Base-by-base conservation (phyloP, 495 filamentous ascomycete genomes). In the Parathielavia hyrcaniae region DNA sequence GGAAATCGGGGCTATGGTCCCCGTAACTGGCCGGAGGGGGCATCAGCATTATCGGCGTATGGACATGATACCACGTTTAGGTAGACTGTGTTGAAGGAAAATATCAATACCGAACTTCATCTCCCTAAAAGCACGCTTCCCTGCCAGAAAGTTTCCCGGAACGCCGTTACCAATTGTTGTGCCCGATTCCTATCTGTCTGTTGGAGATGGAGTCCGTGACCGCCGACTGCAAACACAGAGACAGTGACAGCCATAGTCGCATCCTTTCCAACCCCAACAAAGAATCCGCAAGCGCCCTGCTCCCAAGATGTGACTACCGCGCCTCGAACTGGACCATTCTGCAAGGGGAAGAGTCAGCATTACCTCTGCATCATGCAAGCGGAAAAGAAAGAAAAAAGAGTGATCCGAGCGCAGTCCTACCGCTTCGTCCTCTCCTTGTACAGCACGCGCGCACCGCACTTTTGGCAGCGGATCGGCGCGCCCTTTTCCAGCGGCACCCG, bases 251-350 rank as follows among this genome's bases (percentile, higher is more conserved):
- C 19, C 19, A 32, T 47, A 20, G 22, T 30, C 30, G 11, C 30
- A 10, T 22, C n/a, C 14, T 4, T 6, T 30, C 30, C 41, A 22
- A 44, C 22, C n/a, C n/a, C n/a, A n/a, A n/a, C 26, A 30, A 30
- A 30, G 3, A 30, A 30, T 30, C 26, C 26, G 26, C 26, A 2
- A 30, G 26, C n/a, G 5, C 26, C 41, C 39, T 20, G 20, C 14
- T 41, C 12, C 22, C 8, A 4, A 17, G 1, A n/a, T 23, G 10
- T 46, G 8, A 16, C 11, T 66, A 97, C 65, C 92, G 84, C 50
- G 95, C 95, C 75, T 98, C 91, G 66, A 98, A 98, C 73, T 98
- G 93, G 36, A 98, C 91, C 91, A 98, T 97, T 83, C 80, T 79
- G 57, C 14, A 23, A 30, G 6, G 2, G n/a, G 13, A n/a, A 1